Evolutionary conservation across 202 grass and related monocot species (phyloP).

Genomic region (Zizania palustris): DNA sequence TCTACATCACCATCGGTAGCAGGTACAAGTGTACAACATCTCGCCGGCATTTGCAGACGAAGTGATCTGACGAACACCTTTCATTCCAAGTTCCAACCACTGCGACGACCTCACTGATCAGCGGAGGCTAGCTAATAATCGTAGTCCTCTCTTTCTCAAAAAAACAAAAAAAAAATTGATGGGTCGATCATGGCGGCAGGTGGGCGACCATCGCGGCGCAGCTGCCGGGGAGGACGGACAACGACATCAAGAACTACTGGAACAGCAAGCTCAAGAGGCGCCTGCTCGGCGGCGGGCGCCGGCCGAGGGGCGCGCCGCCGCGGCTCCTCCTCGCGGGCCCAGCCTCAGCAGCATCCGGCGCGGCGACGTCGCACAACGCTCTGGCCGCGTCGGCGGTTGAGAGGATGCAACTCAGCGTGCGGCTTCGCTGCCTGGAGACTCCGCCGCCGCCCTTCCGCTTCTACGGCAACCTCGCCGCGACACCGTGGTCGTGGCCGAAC

Average conservation of each 20-base stretch:
- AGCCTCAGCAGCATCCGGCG: not conserved
- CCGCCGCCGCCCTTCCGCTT: conserved; percentile 37
- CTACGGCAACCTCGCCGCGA: conserved; percentile 27
- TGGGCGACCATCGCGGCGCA: conserved; percentile 82
- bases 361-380: not conserved
- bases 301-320: conserved; percentile 17
- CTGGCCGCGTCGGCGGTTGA: conserved; percentile 45
- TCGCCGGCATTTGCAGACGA: not conserved
- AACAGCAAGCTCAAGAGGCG: conserved; percentile 90
- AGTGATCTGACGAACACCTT: conserved; percentile 13
- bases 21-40: conserved; percentile 43
- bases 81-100: conserved; percentile 27
- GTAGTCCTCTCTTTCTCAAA: too few relatives aligned
- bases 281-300: conserved; percentile 24
- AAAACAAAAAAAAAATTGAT: too few relatives aligned
- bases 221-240: conserved; percentile 89
- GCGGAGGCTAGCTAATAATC: too few relatives aligned
- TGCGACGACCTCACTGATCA: not conserved
- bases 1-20: conserved; percentile 78
- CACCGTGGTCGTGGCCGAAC: conserved; percentile 37
- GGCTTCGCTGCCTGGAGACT: conserved; percentile 24
- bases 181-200: conserved; percentile 35
- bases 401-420: conserved; percentile 51
- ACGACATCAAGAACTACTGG: conserved; percentile 99
- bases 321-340: conserved; percentile 45